Base-by-base conservation (phyloP, 805 yeast genomes). In the Aciculoconidium aculeatum region DNA sequence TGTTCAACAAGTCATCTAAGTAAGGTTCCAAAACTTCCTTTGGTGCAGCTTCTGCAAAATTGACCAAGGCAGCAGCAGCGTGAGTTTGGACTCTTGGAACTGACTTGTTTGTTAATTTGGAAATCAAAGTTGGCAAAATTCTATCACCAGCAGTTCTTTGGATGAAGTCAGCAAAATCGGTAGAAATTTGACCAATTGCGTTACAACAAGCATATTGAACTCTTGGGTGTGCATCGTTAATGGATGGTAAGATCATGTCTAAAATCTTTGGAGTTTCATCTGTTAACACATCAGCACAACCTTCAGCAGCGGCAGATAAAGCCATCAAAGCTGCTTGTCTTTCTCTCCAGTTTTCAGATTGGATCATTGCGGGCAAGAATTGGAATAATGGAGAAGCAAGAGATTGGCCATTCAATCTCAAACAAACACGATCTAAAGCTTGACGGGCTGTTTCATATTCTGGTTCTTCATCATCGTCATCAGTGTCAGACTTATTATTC, bases 241-340 rank as follows among this genome's bases (percentile, higher is more conserved):
- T 65, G n/a, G 81, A 65, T 3, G 97, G 96, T 43, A 86, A 53
- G 18, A 92, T 78, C 75, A 90, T 69, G 45, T 84, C 94, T 41
- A 92, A 62, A 25, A 92, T 75, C 47, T 74, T 76, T 36, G 87
- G 83, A 27, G 86, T 81, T 51, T 87, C 95, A 17, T 73, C 64
- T 27, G 84, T 80, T 58, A 92, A 68, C 9, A 82, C 86, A 42
- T 88, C 96, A 27, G 85, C 71, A 59, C 97, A 90, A 29, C 98
- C 98, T 63, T 92, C 98, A 21, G 96, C 96, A 13, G 95, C 95
- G 4, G 95, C 79, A 0, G 96, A 87, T 15, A 92, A 64, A 0
- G 96, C 96, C 97, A 92, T 92, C 32, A 92, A 62, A 2, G 96
- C 95, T 14, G 95, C 98, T 53, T 88, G 95, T 39, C 96, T 80